Percentiles rank a stretch among this genome's conserved stretches.
Evolutionary conservation across 805 yeast species (phyloP).

Genomic region (Candida dajiaensis): DNA sequence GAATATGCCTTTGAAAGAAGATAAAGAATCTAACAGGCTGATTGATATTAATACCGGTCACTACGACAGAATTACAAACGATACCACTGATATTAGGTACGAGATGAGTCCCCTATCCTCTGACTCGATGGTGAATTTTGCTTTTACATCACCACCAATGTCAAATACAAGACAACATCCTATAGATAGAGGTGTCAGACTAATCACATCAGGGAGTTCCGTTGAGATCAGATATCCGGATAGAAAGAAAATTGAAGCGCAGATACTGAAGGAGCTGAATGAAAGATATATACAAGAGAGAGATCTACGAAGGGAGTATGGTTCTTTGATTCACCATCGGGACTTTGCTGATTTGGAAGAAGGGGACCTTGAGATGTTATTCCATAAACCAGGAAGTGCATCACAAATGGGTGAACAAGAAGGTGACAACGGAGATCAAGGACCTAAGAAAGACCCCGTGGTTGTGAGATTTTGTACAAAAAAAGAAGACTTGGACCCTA

Average conservation of each 20-base stretch:
- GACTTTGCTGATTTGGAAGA: constrained; percentile 12
- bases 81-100: neutral
- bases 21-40: too few species aligned
- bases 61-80: neutral
- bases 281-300: neutral
- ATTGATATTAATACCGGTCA: neutral
- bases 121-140: neutral
- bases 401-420: neutral
- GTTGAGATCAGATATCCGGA: constrained; percentile 1
- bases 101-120: neutral
- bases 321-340: constrained; percentile 10
- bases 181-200: constrained; percentile 5
- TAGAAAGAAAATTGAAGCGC: neutral
- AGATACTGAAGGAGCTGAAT: neutral
- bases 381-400: neutral
- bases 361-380: constrained; percentile 2
- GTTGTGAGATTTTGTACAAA: neutral
- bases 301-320: constrained; percentile 4
- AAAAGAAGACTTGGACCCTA: neutral
- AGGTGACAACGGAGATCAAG: neutral
- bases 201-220: constrained; percentile 16
- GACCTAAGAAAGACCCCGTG: neutral
- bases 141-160: neutral
- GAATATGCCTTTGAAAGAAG: neutral
- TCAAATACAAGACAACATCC: neutral